Evolutionary conservation across 2,329 filamentous ascomycete species (phyloP), one percentile per base, ranked within the genome.

Genomic region (Shiraia sp.): DNA sequence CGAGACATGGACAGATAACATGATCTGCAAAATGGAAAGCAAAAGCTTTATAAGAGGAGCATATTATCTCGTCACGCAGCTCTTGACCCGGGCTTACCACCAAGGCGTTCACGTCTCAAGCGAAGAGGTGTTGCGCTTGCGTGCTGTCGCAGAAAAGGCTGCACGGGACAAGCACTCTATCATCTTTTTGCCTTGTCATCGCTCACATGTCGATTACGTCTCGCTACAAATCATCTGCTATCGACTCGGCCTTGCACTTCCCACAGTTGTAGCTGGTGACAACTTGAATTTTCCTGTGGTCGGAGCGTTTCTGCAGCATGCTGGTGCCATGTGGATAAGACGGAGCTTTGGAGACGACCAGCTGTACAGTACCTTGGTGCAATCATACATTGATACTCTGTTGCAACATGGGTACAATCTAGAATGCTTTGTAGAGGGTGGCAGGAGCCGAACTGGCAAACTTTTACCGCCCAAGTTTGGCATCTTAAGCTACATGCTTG

Each of bases 1-100:
- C 3, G 89, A 93, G 51, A 85, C 86, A 53, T 85, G 93, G 80
- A 89, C 90, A 16, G 90, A 96, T 63, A 83, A 86, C 50, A 97
- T 99, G 93, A 96, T 99, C 49, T 97, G 92, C 80, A 99, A 99
- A 72, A 92, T 97, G 79, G 93, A 99, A 71, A 95, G 87, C 76
- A 95, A 91, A 66, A 76, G 82, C 2, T 97, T 97, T 63, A 96
- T 99, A 55, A 79, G 93, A 34, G 83, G 89, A 16, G 92, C 93
- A 32, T 97, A 97, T 67, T 99, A 96, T 66, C 65, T 96, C 27
- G 78, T 78, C 33, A 95, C 91, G 1, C 92, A 97, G 71, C 77
- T 97, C 32, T 76, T 97, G 48, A 95, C 92, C 4, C 78, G 93
- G 47, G 92, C 93, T 5, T 99, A 99, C 68, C 90, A 97, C 63